Evolutionary conservation across 306 rosid genomes (phyloP), one percentile per base, ranked within the genome.

Genomic region (Arachis stenosperma): DNA sequence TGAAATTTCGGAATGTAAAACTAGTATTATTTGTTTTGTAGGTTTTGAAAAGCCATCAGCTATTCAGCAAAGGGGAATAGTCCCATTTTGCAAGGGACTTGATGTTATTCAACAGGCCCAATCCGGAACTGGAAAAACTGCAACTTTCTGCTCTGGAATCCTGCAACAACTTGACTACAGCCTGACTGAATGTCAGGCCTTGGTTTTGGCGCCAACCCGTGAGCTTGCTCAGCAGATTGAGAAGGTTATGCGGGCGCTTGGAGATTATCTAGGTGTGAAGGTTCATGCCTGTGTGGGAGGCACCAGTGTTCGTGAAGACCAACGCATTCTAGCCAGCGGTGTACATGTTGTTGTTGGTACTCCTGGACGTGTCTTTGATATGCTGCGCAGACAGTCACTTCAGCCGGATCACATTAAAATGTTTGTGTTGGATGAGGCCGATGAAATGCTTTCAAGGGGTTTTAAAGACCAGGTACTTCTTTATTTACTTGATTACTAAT

Each of bases 351-450:
- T 90, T 78, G 90, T 90, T 62, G 96, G 96, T 48, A 88, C 96
- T 36, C 96, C 96, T 30, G 92, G 96, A 55, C 96, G 92, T 62
- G 92, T 88, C 59, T 88, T 90, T 75, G 96, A 90, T 75, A 90
- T 90, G 96, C 81, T 90, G 59, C 84, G 92, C 13, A 86, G 92
- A 29, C 90, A 88, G 73, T 84, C 96, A 29, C 96, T 90, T 50
- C 86, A 86, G 22, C 86, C 92, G 1, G 90, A 86, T 66, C 27
- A 70, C 81, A 90, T 90, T 81, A 88, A 75, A 77, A 90, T 90
- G 90, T 88, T 90, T 82, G 96, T 90, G 13, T 84, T 90, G 86
- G 96, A 90, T 81, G 92, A 90, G 79, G 96, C 96, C 71, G 96
- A 90, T 78, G 93, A 88, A 77, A 90, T 90, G 96, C 91, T 88